Percentiles rank a stretch among this genome's conserved stretches.
Evolutionary conservation across 495 filamentous ascomycete species (phyloP).

Genomic region (Xylaria grammica): DNA sequence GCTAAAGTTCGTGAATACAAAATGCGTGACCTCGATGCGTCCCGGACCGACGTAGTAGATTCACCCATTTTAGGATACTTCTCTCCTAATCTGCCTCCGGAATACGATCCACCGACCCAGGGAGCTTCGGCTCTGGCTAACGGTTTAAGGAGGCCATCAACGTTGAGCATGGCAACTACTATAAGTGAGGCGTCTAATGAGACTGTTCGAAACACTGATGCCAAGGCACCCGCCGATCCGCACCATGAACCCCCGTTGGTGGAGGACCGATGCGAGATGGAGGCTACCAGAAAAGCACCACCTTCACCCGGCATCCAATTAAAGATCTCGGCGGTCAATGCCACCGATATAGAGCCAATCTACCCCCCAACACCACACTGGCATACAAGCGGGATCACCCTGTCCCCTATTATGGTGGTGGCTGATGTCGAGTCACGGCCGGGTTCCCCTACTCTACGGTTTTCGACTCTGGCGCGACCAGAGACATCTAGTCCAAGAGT

Average conservation of each 20-base stretch:
- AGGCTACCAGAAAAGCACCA: not conserved
- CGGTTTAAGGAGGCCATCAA: conserved; percentile 5
- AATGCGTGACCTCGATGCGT: conserved; percentile 26
- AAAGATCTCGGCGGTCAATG: conserved; percentile 17
- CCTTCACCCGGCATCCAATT: not conserved
- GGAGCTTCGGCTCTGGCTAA: not conserved
- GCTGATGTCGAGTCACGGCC: conserved; percentile 27
- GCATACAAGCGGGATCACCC: conserved; percentile 15
- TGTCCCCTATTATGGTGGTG: conserved; percentile 34
- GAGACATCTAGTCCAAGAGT: conserved; percentile 9
- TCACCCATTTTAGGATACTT: conserved; percentile 31
- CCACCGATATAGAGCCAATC: conserved; percentile 20
- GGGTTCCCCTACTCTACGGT: conserved; percentile 15
- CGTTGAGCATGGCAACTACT: conserved; percentile 2
- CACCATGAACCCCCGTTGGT: not conserved
- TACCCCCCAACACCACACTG: conserved; percentile 3
- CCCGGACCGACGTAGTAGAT: conserved; percentile 21
- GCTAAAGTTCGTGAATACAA: conserved; percentile 27
- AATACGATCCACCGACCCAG: not conserved
- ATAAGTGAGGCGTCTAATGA: conserved; percentile 4
- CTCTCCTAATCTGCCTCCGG: conserved; percentile 15
- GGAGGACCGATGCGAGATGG: not conserved
- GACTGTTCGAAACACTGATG: not conserved
- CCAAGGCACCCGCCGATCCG: not conserved
- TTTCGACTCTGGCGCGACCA: conserved; percentile 8